Conservation (phyloP, 1,139 yeast species). For the Ogataea hybrid region DNA sequence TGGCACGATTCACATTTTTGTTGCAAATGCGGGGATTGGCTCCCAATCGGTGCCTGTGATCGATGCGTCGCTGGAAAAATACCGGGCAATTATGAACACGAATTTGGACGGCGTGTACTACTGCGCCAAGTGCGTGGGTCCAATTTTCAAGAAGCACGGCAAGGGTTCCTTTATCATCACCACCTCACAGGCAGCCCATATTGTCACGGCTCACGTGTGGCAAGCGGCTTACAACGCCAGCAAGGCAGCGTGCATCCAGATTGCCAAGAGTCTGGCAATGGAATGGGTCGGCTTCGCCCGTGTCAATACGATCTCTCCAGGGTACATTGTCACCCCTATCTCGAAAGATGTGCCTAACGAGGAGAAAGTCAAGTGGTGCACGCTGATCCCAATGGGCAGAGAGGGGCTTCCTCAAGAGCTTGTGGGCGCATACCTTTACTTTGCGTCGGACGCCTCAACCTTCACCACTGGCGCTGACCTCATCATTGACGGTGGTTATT, state of each 20-base stretch:
- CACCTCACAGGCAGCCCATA: slow-evolving; percentile 89
- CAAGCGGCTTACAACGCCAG: slow-evolving; percentile 90
- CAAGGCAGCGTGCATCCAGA: slow-evolving; percentile 78
- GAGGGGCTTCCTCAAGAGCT: slow-evolving; percentile 72
- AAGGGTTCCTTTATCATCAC: slow-evolving; percentile 76
- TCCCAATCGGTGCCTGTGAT: slow-evolving; percentile 70
- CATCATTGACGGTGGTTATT: slow-evolving; percentile 43
- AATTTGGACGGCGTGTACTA: slow-evolving; percentile 54
- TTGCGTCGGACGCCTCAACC: slow-evolving; percentile 84
- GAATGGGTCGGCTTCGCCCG: slow-evolving; percentile 93
- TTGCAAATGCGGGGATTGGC: slow-evolving; percentile 87
- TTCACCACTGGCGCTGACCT: slow-evolving; percentile 81
- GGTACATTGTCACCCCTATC: slow-evolving; percentile 72
- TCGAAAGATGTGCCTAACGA: slow-evolving; percentile 53
- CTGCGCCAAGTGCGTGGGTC: slow-evolving; percentile 61
- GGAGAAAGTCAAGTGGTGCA: slow-evolving; percentile 58
- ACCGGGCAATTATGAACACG: slow-evolving; percentile 56
- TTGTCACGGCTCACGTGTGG: slow-evolving; percentile 79
- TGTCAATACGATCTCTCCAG: slow-evolving; percentile 80
- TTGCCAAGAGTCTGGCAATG: slow-evolving; percentile 75
- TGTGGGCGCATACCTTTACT: slow-evolving; percentile 79
- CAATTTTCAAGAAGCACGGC: slow-evolving; percentile 66
- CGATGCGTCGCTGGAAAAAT: slow-evolving; percentile 38
- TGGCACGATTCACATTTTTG: slow-evolving; percentile 55
- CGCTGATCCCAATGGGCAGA: slow-evolving; percentile 73